A percentile compares a stretch with the other conserved stretches of the same genome.
These are phyloP conservation scores for Heracleum sosnowskyi DNA, from an alignment of 129 eudicot genomes.

Conservation along the genomic window DNA sequence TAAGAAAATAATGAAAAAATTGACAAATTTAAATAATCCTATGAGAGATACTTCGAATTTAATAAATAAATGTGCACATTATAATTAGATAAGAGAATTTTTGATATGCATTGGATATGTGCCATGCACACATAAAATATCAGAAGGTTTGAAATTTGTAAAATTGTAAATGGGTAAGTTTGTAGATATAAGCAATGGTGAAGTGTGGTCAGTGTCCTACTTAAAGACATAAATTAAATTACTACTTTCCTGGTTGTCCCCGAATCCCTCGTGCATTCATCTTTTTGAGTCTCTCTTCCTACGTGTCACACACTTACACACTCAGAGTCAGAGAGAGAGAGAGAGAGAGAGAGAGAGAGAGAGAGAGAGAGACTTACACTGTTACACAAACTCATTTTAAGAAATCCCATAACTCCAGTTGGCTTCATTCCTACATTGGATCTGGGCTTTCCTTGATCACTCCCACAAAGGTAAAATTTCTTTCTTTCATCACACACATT, in stretches of 20 bases:
- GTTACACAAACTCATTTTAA: not conserved
- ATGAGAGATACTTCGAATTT: too few species aligned
- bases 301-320: not conserved
- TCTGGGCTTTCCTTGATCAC: not conserved
- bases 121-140: not conserved
- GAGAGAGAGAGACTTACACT: not conserved
- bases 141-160: not conserved
- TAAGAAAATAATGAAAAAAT: too few species aligned
- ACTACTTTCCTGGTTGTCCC: not conserved
- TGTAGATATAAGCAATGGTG: too few species aligned
- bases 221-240: not conserved
- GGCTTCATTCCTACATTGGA: not conserved
- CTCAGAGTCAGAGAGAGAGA: too few species aligned
- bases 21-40: too few species aligned
- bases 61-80: too few species aligned
- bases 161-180: too few species aligned
- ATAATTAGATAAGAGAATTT: too few species aligned
- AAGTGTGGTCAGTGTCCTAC: not conserved
- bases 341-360: not conserved
- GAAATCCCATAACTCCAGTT: not conserved
- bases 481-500: constrained; percentile 8
- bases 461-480: constrained; percentile 5
- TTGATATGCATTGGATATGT: not conserved
- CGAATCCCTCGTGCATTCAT: constrained; percentile 5
- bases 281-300: not conserved